phyloP scores from a whole-genome alignment of 768 basidiomycete genomes.

The Hypsizygus marmoreus region DNA sequence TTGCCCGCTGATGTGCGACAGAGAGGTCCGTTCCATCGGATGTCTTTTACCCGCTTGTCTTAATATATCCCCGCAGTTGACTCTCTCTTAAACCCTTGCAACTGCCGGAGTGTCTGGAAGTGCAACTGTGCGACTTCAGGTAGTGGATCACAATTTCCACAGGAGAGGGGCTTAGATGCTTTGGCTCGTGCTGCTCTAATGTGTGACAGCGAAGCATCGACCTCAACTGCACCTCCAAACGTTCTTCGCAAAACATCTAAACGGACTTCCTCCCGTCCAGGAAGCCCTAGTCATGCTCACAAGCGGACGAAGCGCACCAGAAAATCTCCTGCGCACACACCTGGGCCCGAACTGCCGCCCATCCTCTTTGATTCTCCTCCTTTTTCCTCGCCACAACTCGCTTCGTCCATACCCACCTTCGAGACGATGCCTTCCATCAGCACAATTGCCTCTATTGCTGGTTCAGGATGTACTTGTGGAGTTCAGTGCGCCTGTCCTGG shows the following conservation, averaged over 20 bases:
- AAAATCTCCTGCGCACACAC: slow-evolving; percentile 16
- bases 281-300: slow-evolving; percentile 29
- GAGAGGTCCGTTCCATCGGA: slow-evolving; percentile 39
- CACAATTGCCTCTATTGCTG: slow-evolving; percentile 58
- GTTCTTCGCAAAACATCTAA: slow-evolving; percentile 13
- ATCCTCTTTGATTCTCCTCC: slow-evolving; percentile 36
- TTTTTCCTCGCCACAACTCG: slow-evolving; percentile 16
- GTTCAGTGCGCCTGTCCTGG: slow-evolving; percentile 71
- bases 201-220: slow-evolving; percentile 21
- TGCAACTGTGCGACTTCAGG: slow-evolving; percentile 47
- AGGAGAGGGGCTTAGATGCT: slow-evolving; percentile 26
- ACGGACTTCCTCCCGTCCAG: slow-evolving; percentile 28
- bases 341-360: slow-evolving; percentile 51
- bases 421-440: slow-evolving; percentile 63
- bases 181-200: slow-evolving; percentile 42
- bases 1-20: slow-evolving; percentile 47
- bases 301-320: slow-evolving; percentile 35
- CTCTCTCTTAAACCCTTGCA: slow-evolving; percentile 64
- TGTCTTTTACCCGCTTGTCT: slow-evolving; percentile 1
- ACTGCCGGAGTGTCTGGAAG: slow-evolving; percentile 54
- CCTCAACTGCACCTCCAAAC: slow-evolving; percentile 9
- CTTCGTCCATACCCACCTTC: slow-evolving; percentile 45
- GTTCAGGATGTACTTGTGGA: slow-evolving; percentile 75
- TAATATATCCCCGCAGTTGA: slow-evolving; percentile 43
- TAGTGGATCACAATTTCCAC: slow-evolving; percentile 3